Percentiles rank a stretch among this genome's conserved stretches.
These are phyloP conservation scores for Monilinia laxa DNA, from an alignment of 2,329 filamentous ascomycete genomes.

Conservation along the genomic window DNA sequence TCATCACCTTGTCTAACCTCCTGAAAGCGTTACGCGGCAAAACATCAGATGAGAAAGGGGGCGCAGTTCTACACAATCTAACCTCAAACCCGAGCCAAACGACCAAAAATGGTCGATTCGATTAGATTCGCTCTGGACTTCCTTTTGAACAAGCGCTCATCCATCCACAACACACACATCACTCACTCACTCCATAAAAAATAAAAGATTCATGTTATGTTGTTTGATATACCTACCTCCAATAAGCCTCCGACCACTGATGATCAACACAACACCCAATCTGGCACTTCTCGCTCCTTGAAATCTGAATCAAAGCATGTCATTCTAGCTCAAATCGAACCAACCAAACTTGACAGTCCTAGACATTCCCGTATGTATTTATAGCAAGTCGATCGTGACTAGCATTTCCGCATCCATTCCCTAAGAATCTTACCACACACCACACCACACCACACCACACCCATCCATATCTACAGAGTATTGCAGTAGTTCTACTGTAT, in stretches of 20 bases:
- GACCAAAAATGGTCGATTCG: not conserved
- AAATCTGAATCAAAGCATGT: slow-evolving; percentile 2
- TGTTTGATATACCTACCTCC: not conserved
- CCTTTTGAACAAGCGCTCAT: too few relatives aligned
- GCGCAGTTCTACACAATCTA: slow-evolving; percentile 4
- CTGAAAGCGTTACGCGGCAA: slow-evolving; percentile 19
- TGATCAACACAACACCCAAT: not conserved
- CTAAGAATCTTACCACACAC: too few relatives aligned
- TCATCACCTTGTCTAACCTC: not conserved
- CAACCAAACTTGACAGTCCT: slow-evolving; percentile 3
- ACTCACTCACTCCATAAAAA: not conserved
- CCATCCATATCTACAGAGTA: too few relatives aligned
- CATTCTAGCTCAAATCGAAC: not conserved
- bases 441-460: too few relatives aligned
- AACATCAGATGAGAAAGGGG: slow-evolving; percentile 9
- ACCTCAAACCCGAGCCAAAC: slow-evolving; percentile 14
- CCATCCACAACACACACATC: not conserved
- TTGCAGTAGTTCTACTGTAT: too few relatives aligned
- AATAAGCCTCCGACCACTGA: slow-evolving; percentile 1
- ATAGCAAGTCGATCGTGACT: slow-evolving; percentile 11
- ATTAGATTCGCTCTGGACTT: not conserved
- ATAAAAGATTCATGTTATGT: not conserved
- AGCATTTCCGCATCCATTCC: not conserved
- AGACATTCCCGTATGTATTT: slow-evolving; percentile 11
- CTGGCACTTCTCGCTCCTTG: too few relatives aligned